Evolutionary conservation across 768 basidiomycete genomes (phyloP).

Genomic region (Lentinus brumalis): DNA sequence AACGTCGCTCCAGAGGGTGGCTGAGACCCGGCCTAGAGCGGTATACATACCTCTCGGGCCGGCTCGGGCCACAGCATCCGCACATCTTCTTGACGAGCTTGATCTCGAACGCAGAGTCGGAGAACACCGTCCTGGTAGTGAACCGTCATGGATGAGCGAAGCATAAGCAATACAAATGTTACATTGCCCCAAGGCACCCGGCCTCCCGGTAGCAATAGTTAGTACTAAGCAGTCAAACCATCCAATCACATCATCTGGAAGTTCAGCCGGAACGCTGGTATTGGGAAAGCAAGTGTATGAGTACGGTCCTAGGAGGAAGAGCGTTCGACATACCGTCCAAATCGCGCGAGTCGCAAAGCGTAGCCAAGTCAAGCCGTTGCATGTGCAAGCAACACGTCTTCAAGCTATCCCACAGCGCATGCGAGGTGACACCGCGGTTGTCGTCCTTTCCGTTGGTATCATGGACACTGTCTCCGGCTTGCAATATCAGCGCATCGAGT

Average conservation of each 20-base stretch:
- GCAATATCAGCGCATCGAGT: constrained; percentile 85
- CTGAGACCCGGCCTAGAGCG: not conserved
- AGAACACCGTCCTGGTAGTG: too few species aligned
- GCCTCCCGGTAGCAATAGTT: not conserved
- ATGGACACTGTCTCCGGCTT: constrained; percentile 80
- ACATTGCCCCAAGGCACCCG: not conserved
- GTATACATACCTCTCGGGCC: not conserved
- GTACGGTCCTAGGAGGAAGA: not conserved
- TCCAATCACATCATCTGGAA: constrained; percentile 18
- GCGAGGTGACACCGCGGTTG: constrained; percentile 71
- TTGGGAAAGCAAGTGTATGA: not conserved
- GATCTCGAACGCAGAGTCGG: not conserved
- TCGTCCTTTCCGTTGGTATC: constrained; percentile 48
- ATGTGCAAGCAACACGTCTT: constrained; percentile 82
- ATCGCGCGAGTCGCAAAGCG: constrained; percentile 71
- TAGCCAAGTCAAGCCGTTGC: constrained; percentile 74
- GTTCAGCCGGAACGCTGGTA: constrained; percentile 25
- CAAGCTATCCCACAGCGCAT: constrained; percentile 85
- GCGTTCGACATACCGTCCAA: constrained; percentile 52
- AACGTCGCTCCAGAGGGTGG: not conserved
- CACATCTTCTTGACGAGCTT: not conserved
- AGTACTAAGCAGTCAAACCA: not conserved
- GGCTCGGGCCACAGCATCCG: not conserved
- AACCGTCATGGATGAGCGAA: not conserved
- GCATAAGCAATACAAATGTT: not conserved